These are phyloP conservation scores for Hibiscus syriacus DNA, from an alignment of 345 rosid species.

Conservation along the genomic window DNA sequence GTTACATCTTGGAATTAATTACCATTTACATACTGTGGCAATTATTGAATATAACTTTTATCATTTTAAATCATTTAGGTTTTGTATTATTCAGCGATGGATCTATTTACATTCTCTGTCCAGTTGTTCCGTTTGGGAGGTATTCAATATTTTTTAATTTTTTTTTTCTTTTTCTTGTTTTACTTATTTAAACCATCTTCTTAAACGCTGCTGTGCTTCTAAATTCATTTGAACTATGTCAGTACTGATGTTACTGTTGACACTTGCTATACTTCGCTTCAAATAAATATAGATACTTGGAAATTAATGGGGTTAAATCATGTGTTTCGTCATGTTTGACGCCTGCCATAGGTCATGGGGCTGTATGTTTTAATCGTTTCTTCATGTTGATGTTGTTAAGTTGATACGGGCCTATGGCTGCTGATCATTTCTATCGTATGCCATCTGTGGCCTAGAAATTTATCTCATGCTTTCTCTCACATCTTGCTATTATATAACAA, in stretches of 20 bases:
- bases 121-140: constrained; percentile 93
- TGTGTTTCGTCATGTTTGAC: neutral
- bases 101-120: constrained; percentile 77
- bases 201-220: neutral
- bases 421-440: neutral
- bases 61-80: too few species aligned
- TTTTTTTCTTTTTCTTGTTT: neutral
- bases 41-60: neutral
- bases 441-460: neutral
- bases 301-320: neutral
- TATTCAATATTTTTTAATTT: constrained; percentile 16
- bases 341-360: neutral
- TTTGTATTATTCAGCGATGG: constrained; percentile 76
- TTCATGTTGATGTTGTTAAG: neutral
- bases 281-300: constrained; percentile 5
- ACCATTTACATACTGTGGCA: neutral
- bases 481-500: neutral
- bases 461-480: neutral
- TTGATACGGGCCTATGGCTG: neutral
- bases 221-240: neutral
- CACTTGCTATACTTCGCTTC: neutral
- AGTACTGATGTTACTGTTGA: neutral
- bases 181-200: neutral
- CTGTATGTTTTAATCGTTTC: neutral
- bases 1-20: too few species aligned